A percentile compares a stretch with the other conserved stretches of the same genome.
These are phyloP conservation scores for Coemansia sp. DNA, from an alignment of 192 early-diverging fungal species.

Conservation along the genomic window DNA sequence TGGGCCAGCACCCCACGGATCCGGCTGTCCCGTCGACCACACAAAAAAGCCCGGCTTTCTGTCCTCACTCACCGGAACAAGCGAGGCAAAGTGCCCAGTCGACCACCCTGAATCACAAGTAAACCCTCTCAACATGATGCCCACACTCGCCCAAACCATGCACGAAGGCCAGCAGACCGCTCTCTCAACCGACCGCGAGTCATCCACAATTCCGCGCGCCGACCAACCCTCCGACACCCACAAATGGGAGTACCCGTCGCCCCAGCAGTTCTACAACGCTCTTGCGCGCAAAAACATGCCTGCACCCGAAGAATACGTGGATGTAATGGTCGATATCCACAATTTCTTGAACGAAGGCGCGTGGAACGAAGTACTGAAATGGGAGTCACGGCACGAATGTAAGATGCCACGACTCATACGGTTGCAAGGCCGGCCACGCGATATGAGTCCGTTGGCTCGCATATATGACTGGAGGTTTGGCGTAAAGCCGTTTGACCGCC, in stretches of 20 bases:
- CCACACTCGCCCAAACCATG: slow-evolving; percentile 66
- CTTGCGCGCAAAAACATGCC: slow-evolving; percentile 82
- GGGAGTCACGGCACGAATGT: slow-evolving; percentile 73
- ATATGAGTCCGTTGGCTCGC: slow-evolving; percentile 72
- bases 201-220: slow-evolving; percentile 69
- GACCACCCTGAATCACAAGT: no score
- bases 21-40: slow-evolving; percentile 32
- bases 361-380: slow-evolving; percentile 92
- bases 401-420: slow-evolving; percentile 66
- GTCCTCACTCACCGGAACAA: slow-evolving; percentile 19
- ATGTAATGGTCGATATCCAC: slow-evolving; percentile 96
- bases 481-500: slow-evolving; percentile 91
- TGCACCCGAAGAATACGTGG: slow-evolving; percentile 77
- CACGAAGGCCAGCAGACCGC: slow-evolving; percentile 64
- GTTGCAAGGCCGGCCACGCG: slow-evolving; percentile 82
- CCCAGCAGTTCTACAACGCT: slow-evolving; percentile 89
- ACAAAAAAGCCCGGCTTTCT: slow-evolving; percentile 25
- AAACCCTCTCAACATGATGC: slow-evolving; percentile 94
- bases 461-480: slow-evolving; percentile 57
- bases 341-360: slow-evolving; percentile 96
- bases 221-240: slow-evolving; percentile 11
- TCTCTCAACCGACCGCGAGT: slow-evolving; percentile 77
- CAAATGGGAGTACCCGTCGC: slow-evolving; percentile 88
- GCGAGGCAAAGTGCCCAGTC: slow-evolving; percentile 53
- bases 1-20: background rate